Evolutionary conservation across 805 yeast genomes (phyloP).

Genomic region (Candida manassasensis): DNA sequence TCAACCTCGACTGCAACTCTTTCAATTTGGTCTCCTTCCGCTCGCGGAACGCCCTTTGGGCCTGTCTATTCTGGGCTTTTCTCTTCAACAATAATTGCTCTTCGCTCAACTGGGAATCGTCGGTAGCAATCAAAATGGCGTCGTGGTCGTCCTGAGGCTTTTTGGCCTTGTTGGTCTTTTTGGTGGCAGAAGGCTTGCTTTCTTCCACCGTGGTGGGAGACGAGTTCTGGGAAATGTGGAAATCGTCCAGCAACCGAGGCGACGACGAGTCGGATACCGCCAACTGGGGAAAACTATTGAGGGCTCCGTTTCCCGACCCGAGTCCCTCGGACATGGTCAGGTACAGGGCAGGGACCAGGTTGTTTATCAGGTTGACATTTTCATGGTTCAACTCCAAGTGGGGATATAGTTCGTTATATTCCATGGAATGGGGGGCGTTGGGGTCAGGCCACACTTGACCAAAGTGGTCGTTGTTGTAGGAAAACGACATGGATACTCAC

Average conservation of each 20-base stretch:
- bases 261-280: slow-evolving; percentile 1
- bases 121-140: slow-evolving; percentile 30
- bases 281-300: not conserved
- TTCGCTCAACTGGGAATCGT: slow-evolving; percentile 35
- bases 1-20: slow-evolving; percentile 58
- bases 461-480: not conserved
- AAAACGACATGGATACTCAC: slow-evolving; percentile 2
- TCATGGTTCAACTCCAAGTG: slow-evolving; percentile 11
- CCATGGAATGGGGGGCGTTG: too few relatives aligned
- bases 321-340: too few relatives aligned
- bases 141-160: slow-evolving; percentile 33
- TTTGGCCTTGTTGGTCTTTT: slow-evolving; percentile 14
- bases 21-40: slow-evolving; percentile 69
- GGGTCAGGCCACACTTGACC: not conserved
- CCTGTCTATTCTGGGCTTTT: slow-evolving; percentile 80
- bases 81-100: slow-evolving; percentile 49
- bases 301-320: too few relatives aligned
- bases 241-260: not conserved
- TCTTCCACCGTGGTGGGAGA: slow-evolving; percentile 2
- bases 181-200: not conserved
- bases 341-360: not conserved
- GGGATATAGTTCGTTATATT: slow-evolving; percentile 6
- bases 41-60: slow-evolving; percentile 83
- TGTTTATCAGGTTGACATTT: slow-evolving; percentile 9
- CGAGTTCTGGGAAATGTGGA: not conserved